Evolutionary conservation across 495 filamentous ascomycete species (phyloP).

Genomic region (Aspergillus nidulans): DNA sequence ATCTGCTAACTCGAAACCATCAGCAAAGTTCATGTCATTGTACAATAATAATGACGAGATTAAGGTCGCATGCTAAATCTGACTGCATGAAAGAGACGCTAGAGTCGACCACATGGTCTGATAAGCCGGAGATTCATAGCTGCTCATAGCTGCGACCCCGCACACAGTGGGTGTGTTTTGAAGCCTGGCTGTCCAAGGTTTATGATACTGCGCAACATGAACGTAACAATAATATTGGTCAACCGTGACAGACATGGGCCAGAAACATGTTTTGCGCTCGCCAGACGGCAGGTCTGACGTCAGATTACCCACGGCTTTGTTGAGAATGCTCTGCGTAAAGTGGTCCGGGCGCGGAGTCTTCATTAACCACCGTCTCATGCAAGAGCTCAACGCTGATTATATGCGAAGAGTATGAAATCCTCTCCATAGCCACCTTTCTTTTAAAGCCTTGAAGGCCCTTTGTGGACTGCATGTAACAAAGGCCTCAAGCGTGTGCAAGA

Average conservation of each 20-base stretch:
- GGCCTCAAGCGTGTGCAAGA: background rate
- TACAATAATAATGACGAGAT: slow-evolving; percentile 9
- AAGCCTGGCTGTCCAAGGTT: slow-evolving; percentile 2
- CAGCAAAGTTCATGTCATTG: background rate
- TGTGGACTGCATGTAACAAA: background rate
- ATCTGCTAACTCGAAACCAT: background rate
- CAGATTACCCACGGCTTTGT: background rate
- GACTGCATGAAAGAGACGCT: slow-evolving; percentile 13
- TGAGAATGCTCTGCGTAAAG: background rate
- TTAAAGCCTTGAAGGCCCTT: background rate
- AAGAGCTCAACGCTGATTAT: background rate
- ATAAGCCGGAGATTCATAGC: slow-evolving; percentile 6
- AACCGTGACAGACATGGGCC: background rate
- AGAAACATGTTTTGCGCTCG: slow-evolving; percentile 1
- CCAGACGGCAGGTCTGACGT: background rate
- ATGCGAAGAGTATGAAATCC: background rate
- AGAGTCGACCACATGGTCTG: slow-evolving; percentile 10
- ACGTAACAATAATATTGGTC: slow-evolving; percentile 8
- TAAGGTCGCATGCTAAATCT: slow-evolving; percentile 16
- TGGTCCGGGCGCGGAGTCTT: background rate
- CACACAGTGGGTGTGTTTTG: slow-evolving; percentile 9
- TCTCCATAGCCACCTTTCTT: background rate
- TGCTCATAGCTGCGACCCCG: slow-evolving; percentile 12
- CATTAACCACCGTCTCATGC: background rate
- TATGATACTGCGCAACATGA: slow-evolving; percentile 4